These are phyloP conservation scores for Carpinus viminea DNA, from an alignment of 306 rosid species.

Conservation along the genomic window DNA sequence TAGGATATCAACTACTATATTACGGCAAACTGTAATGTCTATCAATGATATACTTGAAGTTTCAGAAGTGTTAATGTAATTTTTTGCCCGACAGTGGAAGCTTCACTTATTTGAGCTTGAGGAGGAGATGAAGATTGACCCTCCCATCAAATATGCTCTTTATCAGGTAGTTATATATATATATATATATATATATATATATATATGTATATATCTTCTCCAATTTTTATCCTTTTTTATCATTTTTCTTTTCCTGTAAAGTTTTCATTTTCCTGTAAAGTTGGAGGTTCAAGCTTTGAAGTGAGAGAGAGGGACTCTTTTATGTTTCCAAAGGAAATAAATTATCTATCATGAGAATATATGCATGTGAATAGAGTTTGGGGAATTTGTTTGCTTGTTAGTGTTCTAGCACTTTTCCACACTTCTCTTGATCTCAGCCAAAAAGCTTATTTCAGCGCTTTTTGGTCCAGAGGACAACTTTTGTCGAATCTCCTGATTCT, in stretches of 20 bases:
- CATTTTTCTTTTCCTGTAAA: no score
- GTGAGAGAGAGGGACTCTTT: background rate
- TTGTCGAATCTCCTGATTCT: background rate
- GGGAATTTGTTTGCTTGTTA: background rate
- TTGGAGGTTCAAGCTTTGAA: background rate
- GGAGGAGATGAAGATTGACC: slow-evolving; percentile 72
- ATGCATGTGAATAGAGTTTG: background rate
- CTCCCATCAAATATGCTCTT: slow-evolving; percentile 79
- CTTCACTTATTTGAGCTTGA: slow-evolving; percentile 98
- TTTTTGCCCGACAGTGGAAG: slow-evolving; percentile 70
- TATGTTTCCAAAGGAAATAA: background rate
- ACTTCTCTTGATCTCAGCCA: background rate
- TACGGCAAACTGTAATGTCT: background rate
- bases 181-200: no score
- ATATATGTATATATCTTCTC: background rate
- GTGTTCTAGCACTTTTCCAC: background rate
- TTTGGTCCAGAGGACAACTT: background rate
- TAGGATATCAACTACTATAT: no score
- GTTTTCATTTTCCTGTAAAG: no score
- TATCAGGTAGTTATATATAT: slow-evolving; percentile 60
- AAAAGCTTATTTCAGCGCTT: background rate
- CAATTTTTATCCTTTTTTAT: background rate
- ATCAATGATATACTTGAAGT: slow-evolving; percentile 1
- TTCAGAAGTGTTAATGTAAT: slow-evolving; percentile 6
- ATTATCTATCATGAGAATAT: background rate